Conservation (phyloP, 257 asterid genomes). For the Paraleonurus japonicus region DNA sequence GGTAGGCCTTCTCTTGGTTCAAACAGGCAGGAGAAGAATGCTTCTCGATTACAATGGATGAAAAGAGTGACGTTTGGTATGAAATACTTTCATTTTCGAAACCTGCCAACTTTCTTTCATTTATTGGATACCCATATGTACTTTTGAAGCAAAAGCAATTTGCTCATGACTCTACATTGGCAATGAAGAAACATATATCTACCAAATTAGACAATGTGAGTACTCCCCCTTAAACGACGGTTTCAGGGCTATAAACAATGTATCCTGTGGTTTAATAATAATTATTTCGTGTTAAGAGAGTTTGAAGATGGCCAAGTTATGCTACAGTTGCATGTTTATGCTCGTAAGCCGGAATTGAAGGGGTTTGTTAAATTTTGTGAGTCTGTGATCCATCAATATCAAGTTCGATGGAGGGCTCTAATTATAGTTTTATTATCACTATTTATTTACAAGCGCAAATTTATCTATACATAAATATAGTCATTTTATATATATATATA, state of each 20-base stretch:
- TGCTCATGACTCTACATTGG: slow-evolving; percentile 71
- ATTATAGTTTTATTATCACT: neutral
- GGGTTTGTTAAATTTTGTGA: neutral
- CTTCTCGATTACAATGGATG: slow-evolving; percentile 88
- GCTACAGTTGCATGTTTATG: neutral
- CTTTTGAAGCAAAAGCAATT: slow-evolving; percentile 72
- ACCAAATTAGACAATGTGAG: slow-evolving; percentile 27
- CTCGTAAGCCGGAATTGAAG: neutral
- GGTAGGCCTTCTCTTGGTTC: slow-evolving; percentile 17
- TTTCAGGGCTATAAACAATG: slow-evolving; percentile 5
- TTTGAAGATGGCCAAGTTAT: neutral
- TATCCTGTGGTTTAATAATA: neutral
- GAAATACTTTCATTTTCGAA: slow-evolving; percentile 81
- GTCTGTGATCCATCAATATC: neutral
- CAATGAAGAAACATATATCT: slow-evolving; percentile 63
- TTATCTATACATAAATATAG: too few relatives aligned
- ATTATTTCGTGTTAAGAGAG: neutral
- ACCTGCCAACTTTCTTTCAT: slow-evolving; percentile 70
- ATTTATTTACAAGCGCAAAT: neutral
- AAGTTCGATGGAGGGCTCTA: neutral
- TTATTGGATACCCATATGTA: slow-evolving; percentile 80
- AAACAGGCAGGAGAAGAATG: slow-evolving; percentile 94
- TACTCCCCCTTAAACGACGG: slow-evolving; percentile 1
- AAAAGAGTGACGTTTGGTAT: slow-evolving; percentile 83
- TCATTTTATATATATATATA: too few relatives aligned